These are phyloP conservation scores for Epicoccum sorghinum DNA, from an alignment of 2,329 filamentous ascomycete species.

Conservation along the genomic window DNA sequence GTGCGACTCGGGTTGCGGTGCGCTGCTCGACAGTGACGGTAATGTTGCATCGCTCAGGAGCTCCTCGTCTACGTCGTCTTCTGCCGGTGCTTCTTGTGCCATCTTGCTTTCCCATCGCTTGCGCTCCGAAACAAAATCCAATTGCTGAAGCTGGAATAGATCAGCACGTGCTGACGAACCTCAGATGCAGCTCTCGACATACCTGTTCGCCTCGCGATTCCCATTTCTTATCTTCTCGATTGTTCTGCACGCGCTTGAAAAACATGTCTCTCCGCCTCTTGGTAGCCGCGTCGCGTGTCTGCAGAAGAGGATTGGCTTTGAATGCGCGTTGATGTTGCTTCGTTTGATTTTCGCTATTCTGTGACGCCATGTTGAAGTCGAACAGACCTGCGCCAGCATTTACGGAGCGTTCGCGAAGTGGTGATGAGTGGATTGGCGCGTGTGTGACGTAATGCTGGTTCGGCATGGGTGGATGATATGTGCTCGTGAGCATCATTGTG, in stretches of 20 bases:
- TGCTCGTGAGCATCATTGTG: constrained; percentile 39
- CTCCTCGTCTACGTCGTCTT: constrained; percentile 36
- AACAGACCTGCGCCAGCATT: constrained; percentile 42
- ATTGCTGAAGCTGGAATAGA: constrained; percentile 51
- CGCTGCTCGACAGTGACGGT: constrained; percentile 4
- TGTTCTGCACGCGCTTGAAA: constrained; percentile 62
- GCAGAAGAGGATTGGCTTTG: constrained; percentile 68
- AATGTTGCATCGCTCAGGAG: constrained; percentile 19
- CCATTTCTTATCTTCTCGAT: constrained; percentile 55
- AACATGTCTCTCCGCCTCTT: constrained; percentile 72
- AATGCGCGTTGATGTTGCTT: constrained; percentile 46
- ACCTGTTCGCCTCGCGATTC: constrained; percentile 55
- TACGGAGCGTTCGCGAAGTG: constrained; percentile 52
- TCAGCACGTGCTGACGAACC: constrained; percentile 10
- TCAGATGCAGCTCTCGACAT: constrained; percentile 2
- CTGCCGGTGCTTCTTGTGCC: constrained; percentile 48
- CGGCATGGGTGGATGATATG: constrained; percentile 27
- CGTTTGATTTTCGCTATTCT: constrained; percentile 23
- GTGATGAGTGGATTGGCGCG: constrained; percentile 48
- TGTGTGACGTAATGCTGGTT: constrained; percentile 35
- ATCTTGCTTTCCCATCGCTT: constrained; percentile 54
- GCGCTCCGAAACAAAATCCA: constrained; percentile 54
- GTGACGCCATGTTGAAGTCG: constrained; percentile 37
- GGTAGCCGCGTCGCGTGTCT: constrained; percentile 64
- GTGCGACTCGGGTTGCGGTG: constrained; percentile 24